phyloP scores from a whole-genome alignment of 2,329 filamentous ascomycete genomes.

The Calonectria pauciramosa region DNA sequence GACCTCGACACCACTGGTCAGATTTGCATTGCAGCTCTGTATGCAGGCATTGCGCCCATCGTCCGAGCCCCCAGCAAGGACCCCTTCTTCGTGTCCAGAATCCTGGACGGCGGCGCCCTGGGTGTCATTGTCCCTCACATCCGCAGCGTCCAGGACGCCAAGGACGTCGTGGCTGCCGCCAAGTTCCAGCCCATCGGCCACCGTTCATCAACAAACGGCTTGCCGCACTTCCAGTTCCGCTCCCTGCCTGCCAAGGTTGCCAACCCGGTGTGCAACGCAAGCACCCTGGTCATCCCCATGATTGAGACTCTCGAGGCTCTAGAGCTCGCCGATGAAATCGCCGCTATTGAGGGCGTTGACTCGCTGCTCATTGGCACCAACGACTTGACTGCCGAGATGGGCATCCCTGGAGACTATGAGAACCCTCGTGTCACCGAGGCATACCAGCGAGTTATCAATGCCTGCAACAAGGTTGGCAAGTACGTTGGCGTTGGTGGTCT shows the following conservation, averaged over 20 bases:
- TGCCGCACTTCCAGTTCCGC: constrained; percentile 38
- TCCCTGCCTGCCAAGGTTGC: constrained; percentile 37
- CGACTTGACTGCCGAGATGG: constrained; percentile 59
- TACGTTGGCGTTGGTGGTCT: constrained; percentile 57
- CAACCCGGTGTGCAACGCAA: constrained; percentile 38
- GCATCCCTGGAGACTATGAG: constrained; percentile 46
- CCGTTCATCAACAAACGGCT: constrained; percentile 41
- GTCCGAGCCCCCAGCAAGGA: constrained; percentile 44
- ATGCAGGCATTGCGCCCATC: constrained; percentile 46
- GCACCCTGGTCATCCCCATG: constrained; percentile 47
- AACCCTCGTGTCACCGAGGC: constrained; percentile 39
- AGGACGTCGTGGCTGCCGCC: constrained; percentile 43
- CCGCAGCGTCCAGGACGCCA: constrained; percentile 40
- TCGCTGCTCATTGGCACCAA: constrained; percentile 59
- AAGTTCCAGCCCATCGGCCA: constrained; percentile 44
- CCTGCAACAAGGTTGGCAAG: constrained; percentile 55
- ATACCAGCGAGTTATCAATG: constrained; percentile 51
- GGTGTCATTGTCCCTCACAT: constrained; percentile 46
- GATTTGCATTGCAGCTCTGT: constrained; percentile 48
- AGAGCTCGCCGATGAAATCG: constrained; percentile 48
- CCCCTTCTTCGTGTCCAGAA: constrained; percentile 44
- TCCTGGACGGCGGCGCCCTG: constrained; percentile 44
- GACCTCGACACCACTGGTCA: constrained; percentile 50
- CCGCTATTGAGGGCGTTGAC: constrained; percentile 56
- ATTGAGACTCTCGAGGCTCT: constrained; percentile 46